Evolutionary conservation across 192 early-diverging fungal species (phyloP).

Genomic region (Phlyctochytrium bullatum): DNA sequence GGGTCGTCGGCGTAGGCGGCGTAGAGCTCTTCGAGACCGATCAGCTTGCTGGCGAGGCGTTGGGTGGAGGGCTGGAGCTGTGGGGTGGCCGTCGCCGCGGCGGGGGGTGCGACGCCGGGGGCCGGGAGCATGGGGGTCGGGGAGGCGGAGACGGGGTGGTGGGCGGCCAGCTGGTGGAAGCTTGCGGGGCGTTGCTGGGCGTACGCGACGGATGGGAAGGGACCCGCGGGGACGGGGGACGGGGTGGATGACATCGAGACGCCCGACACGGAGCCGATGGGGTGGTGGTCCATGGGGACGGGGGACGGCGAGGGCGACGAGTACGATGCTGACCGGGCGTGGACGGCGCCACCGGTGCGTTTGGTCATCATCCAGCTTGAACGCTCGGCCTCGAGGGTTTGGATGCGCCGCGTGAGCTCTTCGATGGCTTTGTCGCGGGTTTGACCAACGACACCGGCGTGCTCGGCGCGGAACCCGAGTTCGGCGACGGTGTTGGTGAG

Average conservation of each 20-base stretch:
- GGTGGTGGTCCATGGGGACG: no score
- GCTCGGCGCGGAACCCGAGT: conserved; percentile 17
- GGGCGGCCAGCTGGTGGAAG: no score
- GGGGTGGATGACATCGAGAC: no score
- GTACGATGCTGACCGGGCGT: background rate
- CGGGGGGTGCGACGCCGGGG: no score
- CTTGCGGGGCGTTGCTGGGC: background rate
- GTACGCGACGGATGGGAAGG: background rate
- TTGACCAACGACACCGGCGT: background rate
- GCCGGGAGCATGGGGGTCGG: no score
- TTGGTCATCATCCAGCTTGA: background rate
- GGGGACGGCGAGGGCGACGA: background rate
- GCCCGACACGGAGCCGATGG: no score
- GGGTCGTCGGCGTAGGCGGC: no score
- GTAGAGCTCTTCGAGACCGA: background rate
- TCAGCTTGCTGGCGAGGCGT: background rate
- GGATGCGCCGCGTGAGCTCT: conserved; percentile 14
- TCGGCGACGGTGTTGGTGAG: conserved; percentile 3
- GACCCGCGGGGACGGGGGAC: no score
- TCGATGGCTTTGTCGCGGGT: conserved; percentile 22
- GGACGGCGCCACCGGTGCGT: conserved; percentile 1
- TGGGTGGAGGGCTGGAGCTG: background rate
- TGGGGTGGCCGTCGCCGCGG: no score
- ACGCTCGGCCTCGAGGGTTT: conserved; percentile 13
- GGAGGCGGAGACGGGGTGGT: no score